Evolutionary conservation across 345 rosid species (phyloP).

Genomic region (Bruguiera gymnorhiza): DNA sequence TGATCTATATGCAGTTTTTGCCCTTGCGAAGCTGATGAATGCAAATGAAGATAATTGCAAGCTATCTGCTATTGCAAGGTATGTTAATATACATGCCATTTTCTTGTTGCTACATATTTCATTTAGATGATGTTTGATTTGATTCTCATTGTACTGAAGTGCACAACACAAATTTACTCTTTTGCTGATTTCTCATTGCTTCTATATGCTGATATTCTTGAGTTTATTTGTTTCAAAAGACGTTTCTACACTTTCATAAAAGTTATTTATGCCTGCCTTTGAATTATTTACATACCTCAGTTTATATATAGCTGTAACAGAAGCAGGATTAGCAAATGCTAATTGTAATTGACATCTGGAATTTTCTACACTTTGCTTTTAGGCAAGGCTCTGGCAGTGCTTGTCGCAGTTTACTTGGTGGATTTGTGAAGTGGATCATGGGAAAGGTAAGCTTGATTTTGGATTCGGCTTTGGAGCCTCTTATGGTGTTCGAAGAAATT

Average conservation of each 20-base stretch:
- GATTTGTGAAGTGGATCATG: constrained; percentile 96
- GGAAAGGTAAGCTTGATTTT: constrained; percentile 56
- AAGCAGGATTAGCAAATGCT: too few relatives aligned
- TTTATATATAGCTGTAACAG: too few relatives aligned
- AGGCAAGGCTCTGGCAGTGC: constrained; percentile 99
- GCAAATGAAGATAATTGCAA: constrained; percentile 76
- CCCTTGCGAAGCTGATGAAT: constrained; percentile 97
- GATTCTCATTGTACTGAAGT: too few relatives aligned
- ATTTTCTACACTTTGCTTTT: background rate
- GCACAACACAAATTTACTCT: too few relatives aligned
- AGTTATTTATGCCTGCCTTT: too few relatives aligned
- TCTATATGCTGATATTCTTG: too few relatives aligned
- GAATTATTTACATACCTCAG: too few relatives aligned
- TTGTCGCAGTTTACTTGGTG: constrained; percentile 96
- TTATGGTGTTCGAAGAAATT: background rate
- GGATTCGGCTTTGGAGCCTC: constrained; percentile 10
- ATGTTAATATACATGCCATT: background rate
- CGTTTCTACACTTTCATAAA: too few relatives aligned
- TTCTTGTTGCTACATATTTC: background rate
- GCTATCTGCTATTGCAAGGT: constrained; percentile 99
- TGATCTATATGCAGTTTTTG: constrained; percentile 51
- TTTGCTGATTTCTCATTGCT: too few relatives aligned
- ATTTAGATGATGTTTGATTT: too few relatives aligned
- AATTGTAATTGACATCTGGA: too few relatives aligned
- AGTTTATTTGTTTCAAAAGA: too few relatives aligned